Evolutionary conservation across 2,329 filamentous ascomycete species (phyloP).

Genomic region (Aureobasidium sp.): DNA sequence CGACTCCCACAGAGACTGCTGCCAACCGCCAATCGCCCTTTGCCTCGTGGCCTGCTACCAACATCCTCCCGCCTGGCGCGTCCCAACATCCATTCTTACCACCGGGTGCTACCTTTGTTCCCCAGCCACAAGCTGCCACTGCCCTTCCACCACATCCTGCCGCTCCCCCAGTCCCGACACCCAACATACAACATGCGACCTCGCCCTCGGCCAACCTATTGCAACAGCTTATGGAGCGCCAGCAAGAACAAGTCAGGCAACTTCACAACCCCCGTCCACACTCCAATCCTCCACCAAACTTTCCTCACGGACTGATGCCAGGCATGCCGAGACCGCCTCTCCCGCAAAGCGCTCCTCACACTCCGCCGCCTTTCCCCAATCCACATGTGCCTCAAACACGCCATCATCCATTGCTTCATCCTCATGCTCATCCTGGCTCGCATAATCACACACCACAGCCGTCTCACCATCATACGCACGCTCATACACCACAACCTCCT

Average conservation of each 20-base stretch:
- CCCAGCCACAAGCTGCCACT: background rate
- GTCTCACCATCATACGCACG: background rate
- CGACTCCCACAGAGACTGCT: background rate
- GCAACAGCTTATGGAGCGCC: slow-evolving; percentile 3
- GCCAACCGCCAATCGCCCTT: slow-evolving; percentile 1
- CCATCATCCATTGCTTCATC: background rate
- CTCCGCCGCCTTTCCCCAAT: background rate
- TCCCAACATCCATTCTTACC: background rate
- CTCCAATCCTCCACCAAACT: background rate
- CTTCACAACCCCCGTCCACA: background rate
- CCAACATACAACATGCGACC: background rate
- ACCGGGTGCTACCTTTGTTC: slow-evolving; percentile 1
- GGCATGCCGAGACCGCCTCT: background rate
- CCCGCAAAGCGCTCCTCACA: background rate
- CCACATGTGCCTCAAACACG: no score
- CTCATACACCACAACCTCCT: background rate
- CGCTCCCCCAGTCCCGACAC: background rate
- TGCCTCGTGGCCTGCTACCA: background rate
- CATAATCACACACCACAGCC: background rate
- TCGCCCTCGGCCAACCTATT: background rate
- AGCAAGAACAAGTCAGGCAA: slow-evolving; percentile 5
- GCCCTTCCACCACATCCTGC: background rate
- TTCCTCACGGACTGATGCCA: background rate
- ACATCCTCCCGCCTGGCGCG: background rate
- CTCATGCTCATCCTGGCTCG: background rate